A percentile compares a stretch with the other conserved stretches of the same genome.
Conservation (phyloP, 257 asterid species). For the Anisodus acutangulus region DNA sequence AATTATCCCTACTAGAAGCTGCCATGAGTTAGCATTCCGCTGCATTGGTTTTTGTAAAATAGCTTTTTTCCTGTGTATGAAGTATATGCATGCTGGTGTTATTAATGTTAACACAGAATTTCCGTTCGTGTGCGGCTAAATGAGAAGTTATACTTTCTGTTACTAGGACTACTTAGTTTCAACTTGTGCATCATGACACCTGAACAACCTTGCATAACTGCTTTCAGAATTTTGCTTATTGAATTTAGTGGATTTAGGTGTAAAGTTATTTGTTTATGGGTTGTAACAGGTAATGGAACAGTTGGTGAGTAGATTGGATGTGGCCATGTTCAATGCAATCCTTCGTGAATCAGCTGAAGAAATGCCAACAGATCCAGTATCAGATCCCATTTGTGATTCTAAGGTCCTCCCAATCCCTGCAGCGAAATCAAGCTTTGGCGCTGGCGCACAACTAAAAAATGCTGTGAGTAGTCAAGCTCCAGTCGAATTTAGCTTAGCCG, state of each 20-base stretch:
- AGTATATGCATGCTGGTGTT: not conserved
- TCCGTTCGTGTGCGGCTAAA: not conserved
- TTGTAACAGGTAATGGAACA: constrained; percentile 82
- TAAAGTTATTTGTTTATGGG: constrained; percentile 20
- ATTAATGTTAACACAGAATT: not conserved
- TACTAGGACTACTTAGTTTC: constrained; percentile 16
- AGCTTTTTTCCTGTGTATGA: not conserved
- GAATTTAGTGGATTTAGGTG: not conserved
- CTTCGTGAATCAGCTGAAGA: constrained; percentile 82
- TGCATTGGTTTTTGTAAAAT: not conserved
- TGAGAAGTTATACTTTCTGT: constrained; percentile 23
- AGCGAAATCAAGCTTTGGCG: constrained; percentile 83
- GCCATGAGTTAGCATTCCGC: not conserved
- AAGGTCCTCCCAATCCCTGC: constrained; percentile 83
- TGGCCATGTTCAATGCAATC: constrained; percentile 96
- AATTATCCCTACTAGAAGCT: constrained; percentile 10
- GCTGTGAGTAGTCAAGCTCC: constrained; percentile 59
- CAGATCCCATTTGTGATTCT: constrained; percentile 85
- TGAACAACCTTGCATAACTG: constrained; percentile 1
- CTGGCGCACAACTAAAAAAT: constrained; percentile 89
- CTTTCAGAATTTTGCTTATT: constrained; percentile 15
- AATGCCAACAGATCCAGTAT: constrained; percentile 91
- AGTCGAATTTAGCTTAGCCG: not conserved
- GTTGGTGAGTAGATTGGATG: constrained; percentile 81
- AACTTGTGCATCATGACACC: constrained; percentile 2